Evolutionary conservation across 768 basidiomycete species (phyloP).

Genomic region (Tylopilus sp.): DNA sequence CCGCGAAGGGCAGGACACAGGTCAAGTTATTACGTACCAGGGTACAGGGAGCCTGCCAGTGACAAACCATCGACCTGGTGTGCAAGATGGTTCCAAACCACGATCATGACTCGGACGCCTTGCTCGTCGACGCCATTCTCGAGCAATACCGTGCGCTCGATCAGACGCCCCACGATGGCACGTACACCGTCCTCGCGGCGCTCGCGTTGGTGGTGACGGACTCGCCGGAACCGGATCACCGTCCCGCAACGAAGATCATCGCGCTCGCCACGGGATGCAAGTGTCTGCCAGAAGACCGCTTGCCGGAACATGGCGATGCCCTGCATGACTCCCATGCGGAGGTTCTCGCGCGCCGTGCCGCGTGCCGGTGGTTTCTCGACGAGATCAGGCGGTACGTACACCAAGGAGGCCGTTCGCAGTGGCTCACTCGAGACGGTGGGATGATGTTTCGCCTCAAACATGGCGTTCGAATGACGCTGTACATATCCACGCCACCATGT

Average conservation of each 20-base stretch:
- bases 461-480: constrained; percentile 57
- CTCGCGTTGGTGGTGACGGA: constrained; percentile 53
- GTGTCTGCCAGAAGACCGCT: constrained; percentile 62
- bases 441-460: constrained; percentile 45
- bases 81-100: constrained; percentile 4
- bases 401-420: constrained; percentile 39
- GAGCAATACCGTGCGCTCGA: constrained; percentile 42
- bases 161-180: constrained; percentile 48
- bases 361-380: constrained; percentile 74
- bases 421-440: constrained; percentile 40
- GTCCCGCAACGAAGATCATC: constrained; percentile 49
- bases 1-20: neutral
- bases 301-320: constrained; percentile 70
- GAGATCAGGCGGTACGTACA: constrained; percentile 43
- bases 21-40: constrained; percentile 24
- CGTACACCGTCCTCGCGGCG: constrained; percentile 63
- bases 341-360: constrained; percentile 79
- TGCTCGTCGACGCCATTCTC: constrained; percentile 38
- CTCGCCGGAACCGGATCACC: constrained; percentile 21
- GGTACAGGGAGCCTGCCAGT: constrained; percentile 1
- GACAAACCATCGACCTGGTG: too few species aligned
- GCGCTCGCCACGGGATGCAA: constrained; percentile 83
- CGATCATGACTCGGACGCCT: constrained; percentile 13
- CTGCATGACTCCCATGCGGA: constrained; percentile 93
- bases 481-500: constrained; percentile 72